Evolutionary conservation across 345 rosid genomes (phyloP), one percentile per base, ranked within the genome.

Genomic region (Cardamine occulta): DNA sequence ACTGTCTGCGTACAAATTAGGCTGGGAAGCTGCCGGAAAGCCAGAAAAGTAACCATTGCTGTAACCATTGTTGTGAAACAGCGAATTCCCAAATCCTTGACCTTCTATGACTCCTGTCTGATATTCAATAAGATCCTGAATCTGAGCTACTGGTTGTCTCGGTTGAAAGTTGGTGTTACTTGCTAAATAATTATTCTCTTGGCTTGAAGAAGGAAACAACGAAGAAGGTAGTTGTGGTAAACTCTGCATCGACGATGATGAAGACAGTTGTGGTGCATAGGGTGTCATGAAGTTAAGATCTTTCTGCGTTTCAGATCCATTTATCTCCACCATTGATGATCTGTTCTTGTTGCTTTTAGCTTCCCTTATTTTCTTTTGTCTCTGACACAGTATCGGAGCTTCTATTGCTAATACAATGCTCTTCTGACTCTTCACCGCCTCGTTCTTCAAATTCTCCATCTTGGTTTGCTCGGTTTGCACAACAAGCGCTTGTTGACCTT

Each of bases 361-460:
- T 52, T 66, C 58, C 3, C 52, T 48, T 9, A 29, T 63, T 56
- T 66, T 78, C 77, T 67, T 78, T 34, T 60, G 65, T 42, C 12
- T 44, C 37, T 59, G 31, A 6, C 59, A 52, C 57, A 61, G 26
- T 23, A 12, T 67, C 67, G 68, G 77, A 44, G 81, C 77, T 66
- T 66, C 2, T 17, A 78, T 72, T 56, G 74, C 78, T 49, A 78
- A 78, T 66, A 78, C 74, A 60, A 78, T 51, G 19, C 42, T 59
- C 45, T 66, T 78, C 24, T 42, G 73, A n/a, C 56, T 60, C n/a
- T 13, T 44, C 34, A 51, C 44, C 0, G 54, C 52, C 55, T 26
- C 63, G 15, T 35, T 59, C 59, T 58, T 57, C 53, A 34, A 23
- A 34, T 24, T 21, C 14, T 54, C 66, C 15, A 51, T 51, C 45